Conservation (phyloP, 2,329 filamentous ascomycete genomes). For the Pestalotiopsis sp. region DNA sequence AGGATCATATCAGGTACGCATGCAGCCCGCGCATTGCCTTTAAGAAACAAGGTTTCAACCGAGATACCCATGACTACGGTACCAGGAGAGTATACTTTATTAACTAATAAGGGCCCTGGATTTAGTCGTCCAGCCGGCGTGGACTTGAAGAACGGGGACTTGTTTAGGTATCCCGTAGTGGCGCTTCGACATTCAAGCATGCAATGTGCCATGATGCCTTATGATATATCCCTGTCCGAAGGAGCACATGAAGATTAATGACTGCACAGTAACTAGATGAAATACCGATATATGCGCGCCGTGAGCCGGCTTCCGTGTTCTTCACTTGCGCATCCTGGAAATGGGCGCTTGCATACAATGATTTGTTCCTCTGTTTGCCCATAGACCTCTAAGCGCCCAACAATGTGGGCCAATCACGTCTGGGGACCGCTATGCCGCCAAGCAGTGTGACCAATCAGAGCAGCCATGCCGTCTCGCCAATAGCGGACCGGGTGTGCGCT, state of each 20-base stretch:
- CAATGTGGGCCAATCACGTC: constrained; percentile 25
- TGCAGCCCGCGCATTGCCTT: not conserved
- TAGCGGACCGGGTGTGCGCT: not conserved
- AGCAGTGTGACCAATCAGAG: constrained; percentile 23
- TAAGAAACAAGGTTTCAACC: not conserved
- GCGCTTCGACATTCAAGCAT: constrained; percentile 9
- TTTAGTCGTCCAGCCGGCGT: not conserved
- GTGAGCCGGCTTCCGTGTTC: constrained; percentile 9
- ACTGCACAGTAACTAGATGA: not conserved
- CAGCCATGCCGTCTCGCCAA: constrained; percentile 6
- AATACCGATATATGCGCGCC: not conserved
- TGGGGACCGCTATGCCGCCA: constrained; percentile 22
- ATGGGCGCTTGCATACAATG: constrained; percentile 28
- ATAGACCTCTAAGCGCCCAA: constrained; percentile 28
- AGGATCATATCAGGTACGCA: not conserved
- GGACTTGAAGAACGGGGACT: not conserved
- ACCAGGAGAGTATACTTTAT: not conserved
- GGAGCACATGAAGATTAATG: not conserved
- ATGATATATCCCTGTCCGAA: not conserved
- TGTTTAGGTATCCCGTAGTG: constrained; percentile 1
- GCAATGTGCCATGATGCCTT: not conserved
- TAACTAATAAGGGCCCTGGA: not conserved
- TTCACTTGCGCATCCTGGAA: constrained; percentile 15
- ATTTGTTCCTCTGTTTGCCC: constrained; percentile 24
- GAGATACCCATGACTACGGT: not conserved